These are phyloP conservation scores for Bipolaris cookei DNA, from an alignment of 2,329 filamentous ascomycete species.

Conservation along the genomic window DNA sequence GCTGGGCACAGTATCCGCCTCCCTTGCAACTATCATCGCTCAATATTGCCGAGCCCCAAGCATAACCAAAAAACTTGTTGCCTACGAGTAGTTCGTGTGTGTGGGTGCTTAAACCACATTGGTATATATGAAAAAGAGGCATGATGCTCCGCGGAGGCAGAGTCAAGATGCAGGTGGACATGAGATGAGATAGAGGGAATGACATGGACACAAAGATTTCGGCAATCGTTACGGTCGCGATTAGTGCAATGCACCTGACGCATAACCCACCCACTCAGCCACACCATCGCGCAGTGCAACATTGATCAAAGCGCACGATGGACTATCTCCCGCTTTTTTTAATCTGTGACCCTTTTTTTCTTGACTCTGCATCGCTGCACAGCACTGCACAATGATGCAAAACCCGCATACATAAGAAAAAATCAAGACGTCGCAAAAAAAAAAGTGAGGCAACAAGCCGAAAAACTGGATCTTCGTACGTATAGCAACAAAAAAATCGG, in stretches of 20 bases:
- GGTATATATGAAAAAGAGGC: background rate
- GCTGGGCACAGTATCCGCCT: background rate
- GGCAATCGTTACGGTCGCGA: background rate
- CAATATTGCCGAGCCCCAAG: background rate
- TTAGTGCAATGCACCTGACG: slow-evolving; percentile 1
- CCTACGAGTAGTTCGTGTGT: background rate
- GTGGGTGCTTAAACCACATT: background rate
- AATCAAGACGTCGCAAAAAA: no score
- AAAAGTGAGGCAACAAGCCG: no score
- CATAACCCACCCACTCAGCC: background rate
- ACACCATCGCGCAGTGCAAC: background rate
- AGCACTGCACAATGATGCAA: no score
- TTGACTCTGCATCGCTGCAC: no score
- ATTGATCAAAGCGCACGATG: background rate
- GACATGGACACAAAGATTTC: background rate
- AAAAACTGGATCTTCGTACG: no score
- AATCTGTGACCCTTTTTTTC: no score
- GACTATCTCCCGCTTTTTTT: slow-evolving; percentile 3
- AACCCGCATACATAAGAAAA: no score
- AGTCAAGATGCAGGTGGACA: background rate
- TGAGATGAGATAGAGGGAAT: background rate
- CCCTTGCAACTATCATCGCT: background rate
- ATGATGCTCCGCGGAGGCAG: background rate
- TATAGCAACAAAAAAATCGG: no score
- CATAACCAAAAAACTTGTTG: background rate